These are phyloP conservation scores for Colletotrichum sublineola DNA, from an alignment of 2,329 filamentous ascomycete species.

Conservation along the genomic window DNA sequence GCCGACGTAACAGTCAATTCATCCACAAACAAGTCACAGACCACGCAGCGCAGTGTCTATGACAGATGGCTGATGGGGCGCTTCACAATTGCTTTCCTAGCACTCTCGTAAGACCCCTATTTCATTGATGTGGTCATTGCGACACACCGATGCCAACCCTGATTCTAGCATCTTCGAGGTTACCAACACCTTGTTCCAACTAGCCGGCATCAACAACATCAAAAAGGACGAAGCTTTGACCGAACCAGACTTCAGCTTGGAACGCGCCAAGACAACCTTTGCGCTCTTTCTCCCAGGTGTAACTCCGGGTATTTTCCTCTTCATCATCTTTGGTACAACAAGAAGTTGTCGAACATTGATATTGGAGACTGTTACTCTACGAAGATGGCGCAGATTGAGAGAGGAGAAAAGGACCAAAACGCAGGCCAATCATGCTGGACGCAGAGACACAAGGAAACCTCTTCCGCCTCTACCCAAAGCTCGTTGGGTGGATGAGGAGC, in stretches of 20 bases:
- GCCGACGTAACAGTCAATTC: neutral
- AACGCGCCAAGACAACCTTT: neutral
- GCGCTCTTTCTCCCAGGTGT: neutral
- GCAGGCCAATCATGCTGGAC: neutral
- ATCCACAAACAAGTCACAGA: neutral
- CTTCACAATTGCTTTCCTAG: neutral
- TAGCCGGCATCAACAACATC: neutral
- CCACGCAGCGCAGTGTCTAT: neutral
- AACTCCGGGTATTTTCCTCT: neutral
- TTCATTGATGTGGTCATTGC: neutral
- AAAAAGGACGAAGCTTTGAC: neutral
- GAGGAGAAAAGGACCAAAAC: neutral
- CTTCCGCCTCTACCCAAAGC: neutral
- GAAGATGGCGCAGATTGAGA: neutral
- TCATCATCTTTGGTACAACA: neutral
- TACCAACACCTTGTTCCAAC: neutral
- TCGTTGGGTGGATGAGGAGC: neutral
- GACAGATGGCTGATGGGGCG: slow-evolving; percentile 4
- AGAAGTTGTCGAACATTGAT: neutral
- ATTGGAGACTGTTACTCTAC: neutral
- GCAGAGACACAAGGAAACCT: neutral
- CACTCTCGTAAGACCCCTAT: slow-evolving; percentile 35
- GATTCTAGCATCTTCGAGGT: neutral
- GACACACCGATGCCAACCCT: neutral
- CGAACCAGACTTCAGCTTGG: neutral